phyloP scores from a whole-genome alignment of 345 rosid genomes.

The Nasturtium officinale region DNA sequence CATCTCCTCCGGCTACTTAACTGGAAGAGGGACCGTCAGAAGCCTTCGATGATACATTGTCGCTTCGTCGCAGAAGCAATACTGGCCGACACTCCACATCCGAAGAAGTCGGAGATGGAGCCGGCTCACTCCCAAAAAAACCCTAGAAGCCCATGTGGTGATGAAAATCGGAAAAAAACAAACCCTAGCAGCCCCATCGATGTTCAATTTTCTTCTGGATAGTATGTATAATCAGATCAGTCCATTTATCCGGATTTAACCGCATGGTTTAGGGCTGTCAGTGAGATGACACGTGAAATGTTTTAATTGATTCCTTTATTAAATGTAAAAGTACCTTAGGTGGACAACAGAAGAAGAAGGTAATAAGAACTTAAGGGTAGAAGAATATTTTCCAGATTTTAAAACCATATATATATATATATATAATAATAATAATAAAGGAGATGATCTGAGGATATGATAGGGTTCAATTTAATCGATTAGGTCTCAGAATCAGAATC shows the following conservation, averaged over 20 bases:
- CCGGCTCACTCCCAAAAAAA: too few species aligned
- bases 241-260: not conserved
- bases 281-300: conserved; percentile 9
- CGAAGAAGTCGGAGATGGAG: too few species aligned
- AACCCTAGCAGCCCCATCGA: too few species aligned
- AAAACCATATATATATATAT: too few species aligned
- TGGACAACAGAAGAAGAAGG: not conserved
- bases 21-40: too few species aligned
- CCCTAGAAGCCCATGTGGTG: too few species aligned
- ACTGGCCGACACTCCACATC: too few species aligned
- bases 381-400: not conserved
- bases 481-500: conserved; percentile 32
- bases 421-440: not conserved
- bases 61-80: too few species aligned
- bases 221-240: not conserved
- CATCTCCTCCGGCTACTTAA: too few species aligned
- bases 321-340: not conserved
- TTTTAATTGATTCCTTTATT: conserved; percentile 13
- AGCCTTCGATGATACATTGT: too few species aligned
- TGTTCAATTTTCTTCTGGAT: too few species aligned
- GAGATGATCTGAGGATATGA: not conserved
- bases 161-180: too few species aligned
- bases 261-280: not conserved
- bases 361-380: not conserved
- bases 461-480: conserved; percentile 17